Evolutionary conservation across 2,329 filamentous ascomycete genomes (phyloP).

Genomic region (Verticillium longisporum): DNA sequence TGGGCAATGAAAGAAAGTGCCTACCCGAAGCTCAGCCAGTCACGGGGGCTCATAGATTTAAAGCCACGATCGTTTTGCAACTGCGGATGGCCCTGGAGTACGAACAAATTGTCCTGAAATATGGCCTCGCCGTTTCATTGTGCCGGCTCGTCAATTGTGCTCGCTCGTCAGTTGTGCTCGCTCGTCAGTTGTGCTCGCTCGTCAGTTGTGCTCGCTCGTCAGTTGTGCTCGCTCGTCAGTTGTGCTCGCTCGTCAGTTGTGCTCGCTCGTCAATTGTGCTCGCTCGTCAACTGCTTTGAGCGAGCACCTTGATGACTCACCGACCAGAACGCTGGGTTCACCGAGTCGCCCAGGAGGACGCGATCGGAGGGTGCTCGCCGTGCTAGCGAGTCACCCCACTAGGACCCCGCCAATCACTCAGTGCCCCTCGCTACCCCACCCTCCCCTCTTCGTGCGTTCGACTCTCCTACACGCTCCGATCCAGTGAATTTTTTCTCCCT

Average conservation of each 20-base stretch:
- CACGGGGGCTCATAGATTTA: not conserved
- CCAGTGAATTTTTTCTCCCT: conserved; percentile 9
- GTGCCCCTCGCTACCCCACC: conserved; percentile 3
- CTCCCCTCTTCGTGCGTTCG: not conserved
- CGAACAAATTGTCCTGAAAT: not conserved
- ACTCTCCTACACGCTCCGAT: conserved; percentile 1
- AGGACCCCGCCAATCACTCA: conserved; percentile 2
- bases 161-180: too few relatives aligned
- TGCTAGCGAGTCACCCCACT: not conserved
- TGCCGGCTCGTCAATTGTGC: too few relatives aligned
- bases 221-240: too few relatives aligned
- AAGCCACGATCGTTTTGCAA: too few relatives aligned
- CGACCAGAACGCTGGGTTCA: not conserved
- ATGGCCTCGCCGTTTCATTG: not conserved
- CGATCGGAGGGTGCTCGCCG: not conserved
- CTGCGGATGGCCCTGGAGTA: too few relatives aligned
- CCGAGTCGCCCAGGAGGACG: not conserved
- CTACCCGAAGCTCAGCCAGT: not conserved
- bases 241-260: too few relatives aligned
- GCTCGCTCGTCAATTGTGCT: not conserved
- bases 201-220: too few relatives aligned
- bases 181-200: too few relatives aligned
- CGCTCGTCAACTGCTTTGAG: too few relatives aligned
- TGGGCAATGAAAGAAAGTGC: too few relatives aligned
- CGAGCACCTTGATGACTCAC: not conserved